Evolutionary conservation across 148 eudicot genomes (phyloP).

Genomic region (Linanthus parryae): DNA sequence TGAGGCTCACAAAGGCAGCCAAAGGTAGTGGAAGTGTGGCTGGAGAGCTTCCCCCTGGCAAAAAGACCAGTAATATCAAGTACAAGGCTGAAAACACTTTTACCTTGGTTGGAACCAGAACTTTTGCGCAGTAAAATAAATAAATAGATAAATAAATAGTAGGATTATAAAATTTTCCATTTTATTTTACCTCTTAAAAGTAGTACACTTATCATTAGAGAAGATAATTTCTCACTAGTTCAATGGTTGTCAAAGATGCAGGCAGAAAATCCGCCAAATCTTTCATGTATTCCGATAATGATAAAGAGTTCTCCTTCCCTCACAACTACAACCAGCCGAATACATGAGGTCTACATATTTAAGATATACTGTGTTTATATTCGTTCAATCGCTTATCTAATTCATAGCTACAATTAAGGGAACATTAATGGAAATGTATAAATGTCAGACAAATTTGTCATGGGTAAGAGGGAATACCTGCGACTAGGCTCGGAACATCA

Average conservation of each 20-base stretch:
- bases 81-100: neutral
- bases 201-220: neutral
- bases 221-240: neutral
- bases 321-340: neutral
- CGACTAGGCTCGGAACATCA: conserved; percentile 75
- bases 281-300: neutral
- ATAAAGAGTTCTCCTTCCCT: neutral
- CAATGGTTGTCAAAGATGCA: neutral
- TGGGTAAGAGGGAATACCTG: conserved; percentile 39
- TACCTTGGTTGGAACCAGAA: neutral
- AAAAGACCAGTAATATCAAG: neutral
- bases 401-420: neutral
- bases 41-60: conserved; percentile 61
- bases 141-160: neutral
- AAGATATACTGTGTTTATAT: neutral
- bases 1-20: conserved; percentile 95
- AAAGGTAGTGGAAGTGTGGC: conserved; percentile 90
- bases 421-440: neutral
- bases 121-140: neutral
- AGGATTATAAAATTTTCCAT: neutral
- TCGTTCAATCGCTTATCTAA: neutral
- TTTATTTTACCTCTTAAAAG: neutral
- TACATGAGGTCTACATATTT: too few relatives aligned
- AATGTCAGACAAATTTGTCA: neutral
- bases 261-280: neutral